Percentiles rank a stretch among this genome's conserved stretches.
phyloP scores from a whole-genome alignment of 2,329 filamentous ascomycete genomes.

The Beauveria australis region DNA sequence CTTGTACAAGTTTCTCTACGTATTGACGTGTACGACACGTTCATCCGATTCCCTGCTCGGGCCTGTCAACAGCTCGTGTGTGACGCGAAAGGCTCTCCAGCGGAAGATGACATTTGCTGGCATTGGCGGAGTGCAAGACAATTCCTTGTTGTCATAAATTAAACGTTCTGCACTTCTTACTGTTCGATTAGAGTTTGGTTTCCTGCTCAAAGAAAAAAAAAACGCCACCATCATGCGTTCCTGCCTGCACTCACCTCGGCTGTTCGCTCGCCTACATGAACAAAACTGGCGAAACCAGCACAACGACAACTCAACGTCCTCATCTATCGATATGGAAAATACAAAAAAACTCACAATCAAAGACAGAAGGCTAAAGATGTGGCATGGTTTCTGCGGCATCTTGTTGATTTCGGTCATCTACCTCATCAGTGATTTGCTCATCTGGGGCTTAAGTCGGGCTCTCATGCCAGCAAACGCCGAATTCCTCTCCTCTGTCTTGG shows the following conservation, averaged over 20 bases:
- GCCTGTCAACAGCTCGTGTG: neutral
- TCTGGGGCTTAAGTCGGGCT: conserved; percentile 33
- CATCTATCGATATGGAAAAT: neutral
- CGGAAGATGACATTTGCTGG: neutral
- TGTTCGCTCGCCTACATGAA: neutral
- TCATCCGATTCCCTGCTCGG: neutral
- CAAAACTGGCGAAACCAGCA: neutral
- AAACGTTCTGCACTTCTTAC: too few relatives aligned
- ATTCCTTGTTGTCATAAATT: neutral
- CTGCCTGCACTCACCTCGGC: neutral
- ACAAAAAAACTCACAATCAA: fast-evolving
- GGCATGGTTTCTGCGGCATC: conserved; percentile 16
- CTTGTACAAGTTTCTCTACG: neutral
- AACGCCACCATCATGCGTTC: neutral
- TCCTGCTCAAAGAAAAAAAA: neutral
- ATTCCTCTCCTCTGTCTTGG: conserved; percentile 40
- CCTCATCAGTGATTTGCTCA: conserved; percentile 35
- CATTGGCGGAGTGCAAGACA: neutral
- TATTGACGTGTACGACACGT: neutral
- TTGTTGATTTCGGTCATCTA: conserved; percentile 29
- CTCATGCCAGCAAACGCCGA: conserved; percentile 26
- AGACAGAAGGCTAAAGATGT: neutral
- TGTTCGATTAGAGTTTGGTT: neutral
- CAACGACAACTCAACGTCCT: neutral
- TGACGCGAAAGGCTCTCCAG: neutral